phyloP scores from a whole-genome alignment of 805 yeast species.

The Saturnispora halmiae region DNA sequence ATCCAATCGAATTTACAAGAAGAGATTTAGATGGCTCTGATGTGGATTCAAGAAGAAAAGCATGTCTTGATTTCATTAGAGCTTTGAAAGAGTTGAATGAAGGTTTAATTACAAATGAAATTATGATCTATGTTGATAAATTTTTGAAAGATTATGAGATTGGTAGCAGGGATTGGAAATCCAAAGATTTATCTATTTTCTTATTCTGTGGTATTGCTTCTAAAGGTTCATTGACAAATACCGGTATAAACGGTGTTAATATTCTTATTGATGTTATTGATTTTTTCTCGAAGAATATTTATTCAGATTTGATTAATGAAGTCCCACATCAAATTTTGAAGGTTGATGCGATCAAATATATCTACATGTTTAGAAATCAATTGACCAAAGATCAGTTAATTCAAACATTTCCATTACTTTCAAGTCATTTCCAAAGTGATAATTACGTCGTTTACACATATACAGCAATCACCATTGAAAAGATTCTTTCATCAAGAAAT shows the following conservation, averaged over 20 bases:
- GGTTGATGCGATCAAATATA: constrained; percentile 89
- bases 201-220: constrained; percentile 85
- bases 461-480: constrained; percentile 87
- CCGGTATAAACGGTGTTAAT: constrained; percentile 80
- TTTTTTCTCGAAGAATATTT: constrained; percentile 74
- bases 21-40: constrained; percentile 94
- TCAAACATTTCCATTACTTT: constrained; percentile 70
- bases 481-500: constrained; percentile 69
- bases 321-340: constrained; percentile 66
- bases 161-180: constrained; percentile 88
- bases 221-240: constrained; percentile 76
- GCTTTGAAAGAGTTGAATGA: constrained; percentile 78
- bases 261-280: constrained; percentile 75
- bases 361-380: constrained; percentile 86
- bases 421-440: constrained; percentile 54
- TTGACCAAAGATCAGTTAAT: constrained; percentile 74
- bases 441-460: constrained; percentile 86
- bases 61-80: constrained; percentile 86
- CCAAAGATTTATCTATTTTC: constrained; percentile 79
- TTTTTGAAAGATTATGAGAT: constrained; percentile 42
- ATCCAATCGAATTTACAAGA: constrained; percentile 87
- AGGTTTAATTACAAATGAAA: constrained; percentile 60
- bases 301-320: constrained; percentile 61
- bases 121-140: constrained; percentile 59
- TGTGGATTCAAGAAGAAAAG: constrained; percentile 81